A percentile compares a stretch with the other conserved stretches of the same genome.
phyloP scores from a whole-genome alignment of 164 flowering plant genomes.

The Santalum album region DNA sequence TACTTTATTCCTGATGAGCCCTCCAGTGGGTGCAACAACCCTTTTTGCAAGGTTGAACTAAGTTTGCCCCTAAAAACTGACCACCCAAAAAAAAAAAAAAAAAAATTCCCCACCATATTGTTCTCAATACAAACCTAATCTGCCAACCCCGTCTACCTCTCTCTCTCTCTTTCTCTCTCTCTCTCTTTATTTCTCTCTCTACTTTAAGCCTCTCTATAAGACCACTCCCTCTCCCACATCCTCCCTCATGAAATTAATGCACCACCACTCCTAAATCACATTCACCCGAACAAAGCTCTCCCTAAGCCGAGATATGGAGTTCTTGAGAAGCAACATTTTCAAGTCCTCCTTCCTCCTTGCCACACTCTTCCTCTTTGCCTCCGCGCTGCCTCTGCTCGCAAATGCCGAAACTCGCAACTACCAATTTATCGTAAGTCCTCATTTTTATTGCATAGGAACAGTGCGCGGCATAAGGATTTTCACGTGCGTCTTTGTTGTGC shows the following conservation, averaged over 20 bases:
- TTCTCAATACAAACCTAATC: conserved; percentile 6
- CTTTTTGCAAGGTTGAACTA: neutral
- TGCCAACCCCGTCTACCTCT: neutral
- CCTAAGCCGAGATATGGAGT: too few relatives aligned
- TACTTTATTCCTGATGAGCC: neutral
- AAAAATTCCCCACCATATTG: too few relatives aligned
- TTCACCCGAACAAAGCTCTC: neutral
- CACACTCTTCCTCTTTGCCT: conserved; percentile 21
- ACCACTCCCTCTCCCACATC: too few relatives aligned
- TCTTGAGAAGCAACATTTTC: conserved; percentile 6
- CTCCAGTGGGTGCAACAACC: conserved; percentile 5
- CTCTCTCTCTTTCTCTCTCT: neutral
- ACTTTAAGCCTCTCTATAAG: neutral
- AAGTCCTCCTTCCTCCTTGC: conserved; percentile 7
- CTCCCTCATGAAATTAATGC: neutral
- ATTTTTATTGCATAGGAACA: too few relatives aligned
- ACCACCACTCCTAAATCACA: too few relatives aligned
- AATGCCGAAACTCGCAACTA: conserved; percentile 39
- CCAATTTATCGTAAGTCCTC: conserved; percentile 52
- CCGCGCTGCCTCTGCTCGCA: conserved; percentile 12
- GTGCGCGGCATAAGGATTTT: too few relatives aligned
- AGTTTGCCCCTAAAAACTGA: too few relatives aligned
- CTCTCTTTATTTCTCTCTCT: neutral
- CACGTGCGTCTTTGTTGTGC: too few relatives aligned
- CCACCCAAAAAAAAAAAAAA: too few relatives aligned